These are phyloP conservation scores for Plasmodium cynomolgi DNA, from an alignment of 169 alveolate genomes.

Conservation along the genomic window DNA sequence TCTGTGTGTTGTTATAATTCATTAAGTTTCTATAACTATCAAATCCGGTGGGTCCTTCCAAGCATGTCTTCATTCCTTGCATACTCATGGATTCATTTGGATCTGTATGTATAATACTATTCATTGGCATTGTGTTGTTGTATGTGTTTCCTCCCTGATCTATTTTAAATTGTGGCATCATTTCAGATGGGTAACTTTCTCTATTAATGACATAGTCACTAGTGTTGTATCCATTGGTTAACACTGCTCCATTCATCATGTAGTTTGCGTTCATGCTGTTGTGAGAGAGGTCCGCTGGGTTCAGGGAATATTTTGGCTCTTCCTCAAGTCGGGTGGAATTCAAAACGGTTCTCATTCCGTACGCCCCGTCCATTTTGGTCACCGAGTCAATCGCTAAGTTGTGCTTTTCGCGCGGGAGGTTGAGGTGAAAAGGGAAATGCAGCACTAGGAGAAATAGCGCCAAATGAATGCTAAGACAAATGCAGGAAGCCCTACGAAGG, in stretches of 20 bases:
- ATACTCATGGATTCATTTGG: slow-evolving; percentile 35
- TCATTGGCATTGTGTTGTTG: slow-evolving; percentile 62
- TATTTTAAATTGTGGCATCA: slow-evolving; percentile 47
- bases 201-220: slow-evolving; percentile 23
- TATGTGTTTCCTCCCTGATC: slow-evolving; percentile 46
- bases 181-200: slow-evolving; percentile 52
- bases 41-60: slow-evolving; percentile 53
- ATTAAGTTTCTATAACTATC: slow-evolving; percentile 58
- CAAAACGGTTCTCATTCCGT: slow-evolving; percentile 33
- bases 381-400: not conserved
- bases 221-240: slow-evolving; percentile 23
- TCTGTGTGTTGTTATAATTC: slow-evolving; percentile 72
- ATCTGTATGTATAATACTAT: slow-evolving; percentile 14
- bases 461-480: not conserved
- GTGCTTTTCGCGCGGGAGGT: not conserved
- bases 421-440: not conserved
- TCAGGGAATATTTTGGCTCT: slow-evolving; percentile 34
- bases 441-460: not conserved
- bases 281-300: slow-evolving; percentile 22
- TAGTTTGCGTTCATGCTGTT: slow-evolving; percentile 51
- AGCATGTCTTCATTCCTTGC: slow-evolving; percentile 64
- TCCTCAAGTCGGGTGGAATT: slow-evolving; percentile 59
- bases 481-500: not conserved
- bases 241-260: slow-evolving; percentile 64
- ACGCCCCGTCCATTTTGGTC: slow-evolving; percentile 49